Evolutionary conservation across 768 basidiomycete genomes (phyloP), one percentile per base, ranked within the genome.

Genomic region (Suillus variegatus): DNA sequence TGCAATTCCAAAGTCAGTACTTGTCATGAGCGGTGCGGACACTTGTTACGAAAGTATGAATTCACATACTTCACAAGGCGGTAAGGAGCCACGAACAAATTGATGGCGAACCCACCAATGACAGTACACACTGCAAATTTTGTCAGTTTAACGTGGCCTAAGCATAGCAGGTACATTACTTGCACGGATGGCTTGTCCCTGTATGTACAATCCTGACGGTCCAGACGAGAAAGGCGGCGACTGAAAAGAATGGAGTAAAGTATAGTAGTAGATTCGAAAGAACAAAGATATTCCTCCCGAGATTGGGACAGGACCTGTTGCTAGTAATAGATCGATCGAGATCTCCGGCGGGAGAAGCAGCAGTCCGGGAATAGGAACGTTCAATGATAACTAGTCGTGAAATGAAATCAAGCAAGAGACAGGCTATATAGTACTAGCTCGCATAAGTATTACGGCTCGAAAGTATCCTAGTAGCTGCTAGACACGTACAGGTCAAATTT

Each of bases 311-410:
- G 61, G n/a, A 61, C 49, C 57, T 63, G 46, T 61, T 44, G 51
- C 64, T 66, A 67, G 43, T 65, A 67, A 65, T 65, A 68, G 67
- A 55, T 38, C 13, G 67, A 55, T 38, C 13, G 54, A 55, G 35
- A 61, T 49, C 46, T 16, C 57, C 52, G 51, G 64, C 52, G 51
- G 64, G 44, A 71, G 68, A 72, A 67, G 67, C 67, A 76, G 65
- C 70, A 41, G 62, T 47, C 40, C 43, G 25, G 61, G 2, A 55
- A 65, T 62, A 70, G 68, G 67, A 60, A 47, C 41, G 8, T 40
- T n/a, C 58, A 32, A 43, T 60, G 57, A 60, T 58, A 41, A 18
- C 25, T 4, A 52, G 54, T 58, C 28, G 46, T 46, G 25, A 63
- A 49, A 12, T 40, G 55, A 40, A 51, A 64, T 18, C 10, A 62